Evolutionary conservation across 2,329 filamentous ascomycete genomes (phyloP), one percentile per base, ranked within the genome.

Genomic region (Pyrenophora teres): DNA sequence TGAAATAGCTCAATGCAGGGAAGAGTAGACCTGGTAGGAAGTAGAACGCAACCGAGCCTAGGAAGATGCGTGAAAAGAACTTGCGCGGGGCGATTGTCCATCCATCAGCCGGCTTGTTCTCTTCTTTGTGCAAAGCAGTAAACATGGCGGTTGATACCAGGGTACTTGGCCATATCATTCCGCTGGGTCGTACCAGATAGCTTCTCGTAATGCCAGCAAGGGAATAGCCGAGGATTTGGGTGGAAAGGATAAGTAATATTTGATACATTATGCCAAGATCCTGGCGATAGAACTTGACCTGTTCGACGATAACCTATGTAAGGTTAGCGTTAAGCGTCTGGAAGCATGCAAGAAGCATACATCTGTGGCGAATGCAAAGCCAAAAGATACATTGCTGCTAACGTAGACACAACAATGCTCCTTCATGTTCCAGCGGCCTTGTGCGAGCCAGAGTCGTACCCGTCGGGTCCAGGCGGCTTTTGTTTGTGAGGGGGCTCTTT

Each of bases 111-210:
- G 85, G 82, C 62, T 87, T 89, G 71, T 94, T 95, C 67, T 92
- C 87, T 54, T 91, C 86, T 64, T 88, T 92, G 73, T 96, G 91
- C 42, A 96, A 80, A 0, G 90, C 93, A 3, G 86, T 87, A 65
- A 96, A 94, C 89, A 96, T 92, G 64, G 90, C 87, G 0, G 90
- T 90, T 16, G 90, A 93, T 81, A 93, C 92, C 42, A 96, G 78
- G 0, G 91, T 95, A 18, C 88, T 88, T 1, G 91, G 91, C 91
- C 91, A 96, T 40, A 96, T 91, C 88, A 96, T 95, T 52, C 89
- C 89, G 56, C 88, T 89, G 0, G 91, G 91, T 21, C 90, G 85
- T 23, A 96, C 90, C 4, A 96, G 80, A 69, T 92, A 94, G 42
- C 89, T 84, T 50, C 90, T 81, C 2, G 89, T 89, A 37, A 96